Evolutionary conservation across 1,284 basidiomycete genomes (phyloP), one percentile per base, ranked within the genome.

Genomic region (Coniophora puteana): DNA sequence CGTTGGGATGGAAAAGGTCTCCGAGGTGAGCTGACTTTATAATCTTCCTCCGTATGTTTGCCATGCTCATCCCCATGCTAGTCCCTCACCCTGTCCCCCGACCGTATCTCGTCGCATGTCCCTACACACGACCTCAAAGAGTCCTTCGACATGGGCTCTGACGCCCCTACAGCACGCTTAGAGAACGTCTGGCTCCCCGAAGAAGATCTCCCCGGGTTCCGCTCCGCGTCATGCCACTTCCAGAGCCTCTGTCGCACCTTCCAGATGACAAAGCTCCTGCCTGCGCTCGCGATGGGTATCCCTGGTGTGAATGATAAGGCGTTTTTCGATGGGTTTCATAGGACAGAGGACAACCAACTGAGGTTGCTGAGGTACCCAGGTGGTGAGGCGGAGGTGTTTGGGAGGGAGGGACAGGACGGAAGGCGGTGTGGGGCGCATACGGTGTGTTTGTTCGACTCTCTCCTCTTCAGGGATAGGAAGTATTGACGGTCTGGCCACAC

Each of bases 371-470:
- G 66, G 46, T 67, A 64, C 53, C 61, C 57, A 27, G 51, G 34
- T 18, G 50, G 37, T 20, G 55, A 23, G 25, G 54, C 44, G 14
- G 48, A 25, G 43, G 44, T 24, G 38, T 46, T 61, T 32, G 52
- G 52, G 5, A 22, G 38, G 29, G 50, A 51, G 4, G 58, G 57
- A 12, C 53, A 55, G 29, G 58, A 57, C 36, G 62, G 59, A 25
- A 46, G 67, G 32, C 53, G 63, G 11, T n/a, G n/a, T n/a, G 54
- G 50, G 13, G 60, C 65, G n/a, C 66, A 68, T 43, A 65, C 62
- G n/a, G 41, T 48, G 35, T 20, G 24, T 22, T 27, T 14, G 11
- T 22, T 22, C 26, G 20, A 32, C 25, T 24, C 11, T 38, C 17
- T 21, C 27, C 11, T 29, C 6, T 38, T 27, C 6, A 12, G 11